Evolutionary conservation across 108 stramenopile genomes (phyloP), one percentile per base, ranked within the genome.

Genomic region (Chaetoceros muelleri): DNA sequence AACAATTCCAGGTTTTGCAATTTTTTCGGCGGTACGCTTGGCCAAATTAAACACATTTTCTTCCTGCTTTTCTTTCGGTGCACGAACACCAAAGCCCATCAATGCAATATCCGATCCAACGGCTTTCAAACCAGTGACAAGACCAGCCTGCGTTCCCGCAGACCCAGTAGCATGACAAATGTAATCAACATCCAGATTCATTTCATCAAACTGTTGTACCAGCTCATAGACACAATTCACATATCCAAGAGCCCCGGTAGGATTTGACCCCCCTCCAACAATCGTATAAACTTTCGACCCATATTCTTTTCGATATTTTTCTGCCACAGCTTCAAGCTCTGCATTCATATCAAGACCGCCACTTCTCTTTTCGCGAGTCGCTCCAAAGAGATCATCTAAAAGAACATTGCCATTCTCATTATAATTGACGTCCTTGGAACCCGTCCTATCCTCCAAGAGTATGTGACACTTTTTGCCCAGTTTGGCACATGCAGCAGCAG

Each of bases 371-470:
- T 55, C 55, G 5, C 47, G 52, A 44, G 63, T 29, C n/a, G 61
- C 66, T 22, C 66, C 71, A 29, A 72, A 47, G 49, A 72, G 48
- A 25, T 60, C 61, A 30, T 62, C 61, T 30, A 67, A 55, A 25
- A 57, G 61, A 30, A 57, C 47, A 45, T 72, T 72, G 2, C 71
- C 71, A 1, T 28, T 30, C 19, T 53, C 71, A 24, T 66, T 60
- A 5, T 46, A 25, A 18, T 67, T 49, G 53, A 62, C 2, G 55
- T 54, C 31, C 56, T 61, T 8, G 46, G 46, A 16, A 67, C 61
- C n/a, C 65, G 65, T 62, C 5, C 34, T 5, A 40, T 72, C 71
- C 52, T 72, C 71, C n/a, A 72, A 28, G 7, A 70, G 53, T 40
- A 71, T 52, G 30, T 49, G 40, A 23, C 70, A 71, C 26, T 71